phyloP scores from a whole-genome alignment of 2,329 filamentous ascomycete genomes.

The Paraphaeosphaeria minitans region DNA sequence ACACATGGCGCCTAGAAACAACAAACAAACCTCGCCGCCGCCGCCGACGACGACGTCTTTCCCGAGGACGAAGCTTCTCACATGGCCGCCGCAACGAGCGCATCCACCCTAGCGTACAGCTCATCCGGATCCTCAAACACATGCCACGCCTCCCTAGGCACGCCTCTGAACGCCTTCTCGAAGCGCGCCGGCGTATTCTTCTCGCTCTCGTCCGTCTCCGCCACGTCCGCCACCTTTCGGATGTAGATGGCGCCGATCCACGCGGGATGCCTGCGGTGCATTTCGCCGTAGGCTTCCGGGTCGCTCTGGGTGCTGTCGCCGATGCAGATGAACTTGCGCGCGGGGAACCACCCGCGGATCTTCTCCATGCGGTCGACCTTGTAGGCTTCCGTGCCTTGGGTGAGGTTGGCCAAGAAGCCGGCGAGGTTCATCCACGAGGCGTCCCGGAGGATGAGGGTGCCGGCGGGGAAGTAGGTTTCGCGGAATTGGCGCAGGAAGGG shows the following conservation, averaged over 20 bases:
- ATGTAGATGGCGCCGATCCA: conserved; percentile 89
- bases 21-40: too few species aligned
- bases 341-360: conserved; percentile 78
- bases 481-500: conserved; percentile 81
- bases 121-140: conserved; percentile 81
- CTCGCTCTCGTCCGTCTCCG: conserved; percentile 75
- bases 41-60: too few species aligned
- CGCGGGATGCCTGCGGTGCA: conserved; percentile 69
- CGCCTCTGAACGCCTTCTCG: conserved; percentile 76
- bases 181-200: conserved; percentile 72
- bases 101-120: conserved; percentile 51
- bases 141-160: conserved; percentile 75
- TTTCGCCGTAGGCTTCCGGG: conserved; percentile 85
- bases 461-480: conserved; percentile 70
- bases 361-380: conserved; percentile 81
- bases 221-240: conserved; percentile 78
- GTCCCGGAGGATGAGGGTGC: conserved; percentile 83
- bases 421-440: conserved; percentile 83
- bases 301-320: conserved; percentile 93
- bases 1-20: too few species aligned
- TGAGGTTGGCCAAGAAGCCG: conserved; percentile 79
- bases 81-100: conserved; percentile 21
- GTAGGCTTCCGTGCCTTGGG: conserved; percentile 81
- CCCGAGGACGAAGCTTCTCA: not conserved
- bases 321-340: conserved; percentile 78